Evolutionary conservation across 331 rosid species (phyloP).

Genomic region (Acacia concinna): DNA sequence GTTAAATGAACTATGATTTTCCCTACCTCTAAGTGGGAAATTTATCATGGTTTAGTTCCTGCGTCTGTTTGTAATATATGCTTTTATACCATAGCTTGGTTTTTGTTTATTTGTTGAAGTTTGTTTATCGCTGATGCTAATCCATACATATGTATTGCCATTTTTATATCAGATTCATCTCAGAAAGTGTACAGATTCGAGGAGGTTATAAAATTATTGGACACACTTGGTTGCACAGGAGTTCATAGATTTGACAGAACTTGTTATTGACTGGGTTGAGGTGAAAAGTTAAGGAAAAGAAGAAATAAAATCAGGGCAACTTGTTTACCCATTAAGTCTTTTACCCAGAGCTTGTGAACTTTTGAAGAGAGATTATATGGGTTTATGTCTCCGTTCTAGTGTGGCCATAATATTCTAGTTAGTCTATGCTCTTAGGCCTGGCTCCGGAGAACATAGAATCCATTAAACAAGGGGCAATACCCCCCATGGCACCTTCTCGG

Average conservation of each 20-base stretch:
- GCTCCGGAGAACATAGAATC: slow-evolving; percentile 73
- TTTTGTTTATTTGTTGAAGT: slow-evolving; percentile 1
- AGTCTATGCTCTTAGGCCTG: slow-evolving; percentile 49
- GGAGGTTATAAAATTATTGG: slow-evolving; percentile 34
- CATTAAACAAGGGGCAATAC: slow-evolving; percentile 63
- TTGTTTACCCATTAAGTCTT: slow-evolving; percentile 5
- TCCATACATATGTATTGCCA: background rate
- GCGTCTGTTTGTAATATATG: background rate
- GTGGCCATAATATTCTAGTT: slow-evolving; percentile 39
- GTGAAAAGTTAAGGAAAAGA: background rate
- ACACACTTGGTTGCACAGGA: slow-evolving; percentile 30
- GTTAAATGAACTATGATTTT: background rate
- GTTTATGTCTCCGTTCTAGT: slow-evolving; percentile 33
- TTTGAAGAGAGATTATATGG: slow-evolving; percentile 22
- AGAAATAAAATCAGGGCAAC: slow-evolving; percentile 3
- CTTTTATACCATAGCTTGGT: background rate
- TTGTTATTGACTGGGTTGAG: slow-evolving; percentile 16
- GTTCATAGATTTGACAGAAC: slow-evolving; percentile 31
- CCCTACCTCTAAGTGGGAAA: background rate
- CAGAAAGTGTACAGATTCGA: slow-evolving; percentile 38
- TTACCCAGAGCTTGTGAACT: slow-evolving; percentile 17
- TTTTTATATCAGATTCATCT: slow-evolving; percentile 42
- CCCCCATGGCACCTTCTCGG: slow-evolving; percentile 87
- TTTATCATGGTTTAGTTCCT: slow-evolving; percentile 22
- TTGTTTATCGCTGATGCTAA: slow-evolving; percentile 33